phyloP scores from a whole-genome alignment of 176 grass and related monocot species.

The Aechmea fasciata region DNA sequence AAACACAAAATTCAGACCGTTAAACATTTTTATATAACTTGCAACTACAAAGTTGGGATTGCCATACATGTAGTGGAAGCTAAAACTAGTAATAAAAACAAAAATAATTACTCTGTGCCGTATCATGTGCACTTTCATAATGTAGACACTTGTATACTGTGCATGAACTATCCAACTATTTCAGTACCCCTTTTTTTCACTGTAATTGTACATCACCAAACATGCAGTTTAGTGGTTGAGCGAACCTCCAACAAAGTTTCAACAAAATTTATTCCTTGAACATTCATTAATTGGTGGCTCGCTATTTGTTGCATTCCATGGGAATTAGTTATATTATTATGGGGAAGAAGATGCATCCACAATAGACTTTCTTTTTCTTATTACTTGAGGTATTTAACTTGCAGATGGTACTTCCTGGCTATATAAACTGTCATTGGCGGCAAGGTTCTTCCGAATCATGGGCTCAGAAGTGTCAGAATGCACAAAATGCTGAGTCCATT shows the following conservation, averaged over 20 bases:
- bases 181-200: background rate
- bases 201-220: background rate
- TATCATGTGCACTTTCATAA: background rate
- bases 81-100: conserved; percentile 1
- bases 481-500: conserved; percentile 47
- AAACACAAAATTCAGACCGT: background rate
- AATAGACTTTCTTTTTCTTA: conserved; percentile 6
- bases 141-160: background rate
- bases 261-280: background rate
- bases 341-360: background rate
- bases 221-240: background rate
- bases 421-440: conserved; percentile 54
- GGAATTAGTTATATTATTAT: background rate
- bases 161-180: background rate
- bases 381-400: conserved; percentile 25
- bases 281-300: background rate
- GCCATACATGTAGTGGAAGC: background rate
- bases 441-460: conserved; percentile 46
- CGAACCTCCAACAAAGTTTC: background rate
- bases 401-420: conserved; percentile 89
- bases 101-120: background rate
- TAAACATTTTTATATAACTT: background rate
- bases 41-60: background rate
- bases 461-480: conserved; percentile 51
- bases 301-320: background rate